phyloP scores from a whole-genome alignment of 176 grass and related monocot species.

The Aegilops bicornis region DNA sequence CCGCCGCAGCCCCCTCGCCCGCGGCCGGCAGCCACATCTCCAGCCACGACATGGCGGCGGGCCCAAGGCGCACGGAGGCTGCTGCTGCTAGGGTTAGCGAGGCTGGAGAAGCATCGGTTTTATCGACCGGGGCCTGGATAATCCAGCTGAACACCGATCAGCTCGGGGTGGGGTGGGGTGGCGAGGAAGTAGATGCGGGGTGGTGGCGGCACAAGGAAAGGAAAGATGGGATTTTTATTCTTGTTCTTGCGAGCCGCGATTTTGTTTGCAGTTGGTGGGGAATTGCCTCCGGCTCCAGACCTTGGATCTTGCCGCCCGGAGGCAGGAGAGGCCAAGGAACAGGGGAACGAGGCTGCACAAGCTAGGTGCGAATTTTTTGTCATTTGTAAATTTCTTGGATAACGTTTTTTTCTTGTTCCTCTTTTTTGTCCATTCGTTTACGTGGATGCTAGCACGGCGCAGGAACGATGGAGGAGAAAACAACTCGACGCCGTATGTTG shows the following conservation, averaged over 20 bases:
- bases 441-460: constrained; percentile 19
- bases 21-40: constrained; percentile 70
- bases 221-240: constrained; percentile 4
- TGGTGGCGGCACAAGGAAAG: neutral
- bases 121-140: constrained; percentile 20
- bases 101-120: constrained; percentile 37
- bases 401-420: neutral
- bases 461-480: neutral
- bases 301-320: constrained; percentile 40
- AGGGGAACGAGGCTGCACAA: constrained; percentile 41
- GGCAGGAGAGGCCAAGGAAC: constrained; percentile 31
- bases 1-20: constrained; percentile 27
- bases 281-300: no score
- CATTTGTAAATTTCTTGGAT: neutral
- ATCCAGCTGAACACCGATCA: neutral
- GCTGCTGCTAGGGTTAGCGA: constrained; percentile 39
- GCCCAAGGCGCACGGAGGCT: neutral
- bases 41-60: constrained; percentile 67
- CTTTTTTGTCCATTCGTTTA: constrained; percentile 25
- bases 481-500: neutral
- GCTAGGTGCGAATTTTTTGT: constrained; percentile 10
- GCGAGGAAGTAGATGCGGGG: constrained; percentile 32
- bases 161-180: neutral
- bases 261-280: constrained; percentile 23
- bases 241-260: constrained; percentile 18